Evolutionary conservation across 1,284 basidiomycete species (phyloP).

Genomic region (Apiotrichum mycotoxinovorans): DNA sequence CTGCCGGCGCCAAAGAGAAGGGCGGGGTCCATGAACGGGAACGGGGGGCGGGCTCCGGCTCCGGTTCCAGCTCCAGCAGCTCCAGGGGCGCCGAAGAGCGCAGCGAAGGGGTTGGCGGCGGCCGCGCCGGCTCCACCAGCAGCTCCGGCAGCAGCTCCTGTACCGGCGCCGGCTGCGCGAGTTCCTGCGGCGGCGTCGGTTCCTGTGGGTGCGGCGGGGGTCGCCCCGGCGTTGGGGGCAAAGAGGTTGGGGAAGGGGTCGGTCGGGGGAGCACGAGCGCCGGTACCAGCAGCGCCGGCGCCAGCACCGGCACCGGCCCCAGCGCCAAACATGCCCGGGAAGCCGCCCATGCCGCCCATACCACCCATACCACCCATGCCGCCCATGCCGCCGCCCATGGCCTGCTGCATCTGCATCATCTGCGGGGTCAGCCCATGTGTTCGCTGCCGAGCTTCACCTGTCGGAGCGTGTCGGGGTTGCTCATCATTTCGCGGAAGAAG

Average conservation of each 20-base stretch:
- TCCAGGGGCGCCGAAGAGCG: conserved; percentile 9
- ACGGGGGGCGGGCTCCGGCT: conserved; percentile 30
- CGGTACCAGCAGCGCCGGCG: conserved; percentile 21
- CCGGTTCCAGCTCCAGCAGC: conserved; percentile 10
- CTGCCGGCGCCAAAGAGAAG: conserved; percentile 54
- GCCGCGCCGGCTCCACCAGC: conserved; percentile 1
- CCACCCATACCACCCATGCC: conserved; percentile 29
- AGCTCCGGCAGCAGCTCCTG: conserved; percentile 5
- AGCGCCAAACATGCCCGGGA: conserved; percentile 30
- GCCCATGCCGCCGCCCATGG: conserved; percentile 35
- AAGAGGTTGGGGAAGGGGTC: conserved; percentile 49
- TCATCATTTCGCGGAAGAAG: conserved; percentile 76
- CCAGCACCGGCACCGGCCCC: conserved; percentile 26
- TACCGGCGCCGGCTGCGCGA: too few relatives aligned
- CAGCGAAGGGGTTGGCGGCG: conserved; percentile 12
- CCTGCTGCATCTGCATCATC: conserved; percentile 71
- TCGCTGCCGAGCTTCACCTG: conserved; percentile 22
- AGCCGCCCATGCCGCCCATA: conserved; percentile 29
- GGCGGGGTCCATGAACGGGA: conserved; percentile 47
- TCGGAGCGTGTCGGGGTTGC: conserved; percentile 44
- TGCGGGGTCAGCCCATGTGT: conserved; percentile 36
- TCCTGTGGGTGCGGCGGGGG: conserved; percentile 23
- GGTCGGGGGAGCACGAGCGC: conserved; percentile 12
- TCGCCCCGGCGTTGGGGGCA: conserved; percentile 24
- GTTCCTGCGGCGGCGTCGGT: conserved; percentile 5